Evolutionary conservation across 495 filamentous ascomycete genomes (phyloP).

Genomic region (Aspergillus nidulans): DNA sequence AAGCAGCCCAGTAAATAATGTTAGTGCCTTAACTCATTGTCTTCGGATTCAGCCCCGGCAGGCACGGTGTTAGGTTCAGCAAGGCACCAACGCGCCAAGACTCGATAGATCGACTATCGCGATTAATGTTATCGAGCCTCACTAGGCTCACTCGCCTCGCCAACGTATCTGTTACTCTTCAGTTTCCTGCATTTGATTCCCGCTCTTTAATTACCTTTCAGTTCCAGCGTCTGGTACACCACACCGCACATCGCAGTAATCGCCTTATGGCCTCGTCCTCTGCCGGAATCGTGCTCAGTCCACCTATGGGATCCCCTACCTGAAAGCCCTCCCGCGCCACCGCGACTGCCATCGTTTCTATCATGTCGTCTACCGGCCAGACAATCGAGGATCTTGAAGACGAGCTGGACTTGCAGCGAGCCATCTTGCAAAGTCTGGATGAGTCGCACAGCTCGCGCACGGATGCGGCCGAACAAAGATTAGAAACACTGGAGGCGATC

Average conservation of each 20-base stretch:
- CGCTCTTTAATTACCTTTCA: background rate
- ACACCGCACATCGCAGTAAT: background rate
- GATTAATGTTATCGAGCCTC: background rate
- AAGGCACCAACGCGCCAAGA: constrained; percentile 2
- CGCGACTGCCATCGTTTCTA: background rate
- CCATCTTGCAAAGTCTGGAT: constrained; percentile 36
- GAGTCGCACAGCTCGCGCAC: constrained; percentile 20
- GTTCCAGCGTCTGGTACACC: no score
- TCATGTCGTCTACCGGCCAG: constrained; percentile 14
- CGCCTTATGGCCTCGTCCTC: background rate
- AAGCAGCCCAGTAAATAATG: background rate
- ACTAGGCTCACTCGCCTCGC: background rate
- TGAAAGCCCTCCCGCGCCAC: background rate
- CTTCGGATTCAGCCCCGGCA: background rate
- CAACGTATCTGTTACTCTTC: background rate
- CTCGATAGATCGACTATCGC: background rate
- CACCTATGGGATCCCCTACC: background rate
- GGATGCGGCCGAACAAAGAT: constrained; percentile 18
- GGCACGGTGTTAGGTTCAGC: background rate
- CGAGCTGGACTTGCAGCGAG: constrained; percentile 35
- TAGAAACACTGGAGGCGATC: constrained; percentile 22
- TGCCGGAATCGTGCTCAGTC: background rate
- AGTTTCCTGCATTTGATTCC: background rate
- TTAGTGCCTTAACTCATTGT: background rate
- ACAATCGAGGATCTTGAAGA: constrained; percentile 27